These are phyloP conservation scores for Ilex paraguariensis DNA, from an alignment of 305 asterid genomes.

Conservation along the genomic window DNA sequence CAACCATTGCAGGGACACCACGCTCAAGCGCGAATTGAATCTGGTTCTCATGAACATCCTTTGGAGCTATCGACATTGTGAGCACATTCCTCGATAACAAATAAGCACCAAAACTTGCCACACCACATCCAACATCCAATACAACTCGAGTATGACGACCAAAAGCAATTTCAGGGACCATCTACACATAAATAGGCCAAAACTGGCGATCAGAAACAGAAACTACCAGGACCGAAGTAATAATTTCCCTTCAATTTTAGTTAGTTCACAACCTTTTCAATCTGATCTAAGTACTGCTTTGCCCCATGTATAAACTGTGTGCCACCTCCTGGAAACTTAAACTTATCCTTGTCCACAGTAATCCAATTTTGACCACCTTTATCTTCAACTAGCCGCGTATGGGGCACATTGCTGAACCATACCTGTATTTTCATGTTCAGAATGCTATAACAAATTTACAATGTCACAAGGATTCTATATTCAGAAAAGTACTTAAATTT, in stretches of 20 bases:
- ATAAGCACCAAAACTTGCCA: constrained; percentile 97
- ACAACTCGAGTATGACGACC: constrained; percentile 80
- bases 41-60: constrained; percentile 93
- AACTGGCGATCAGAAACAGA: not conserved
- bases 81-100: constrained; percentile 63
- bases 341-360: constrained; percentile 61
- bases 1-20: constrained; percentile 93
- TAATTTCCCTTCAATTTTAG: not conserved
- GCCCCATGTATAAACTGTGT: constrained; percentile 97
- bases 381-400: constrained; percentile 80
- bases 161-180: constrained; percentile 85
- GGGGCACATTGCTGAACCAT: constrained; percentile 96
- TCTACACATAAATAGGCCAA: constrained; percentile 30
- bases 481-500: too few species aligned
- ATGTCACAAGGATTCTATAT: too few species aligned
- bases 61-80: constrained; percentile 87
- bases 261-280: constrained; percentile 52
- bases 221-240: not conserved
- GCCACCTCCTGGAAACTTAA: constrained; percentile 96
- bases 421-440: constrained; percentile 37
- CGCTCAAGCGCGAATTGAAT: constrained; percentile 97
- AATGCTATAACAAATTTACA: too few species aligned
- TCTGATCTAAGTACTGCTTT: constrained; percentile 83
- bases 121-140: constrained; percentile 90
- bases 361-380: constrained; percentile 98